Conservation (phyloP, 2,329 filamentous ascomycete species). For the Berkeleyomyces basicola region DNA sequence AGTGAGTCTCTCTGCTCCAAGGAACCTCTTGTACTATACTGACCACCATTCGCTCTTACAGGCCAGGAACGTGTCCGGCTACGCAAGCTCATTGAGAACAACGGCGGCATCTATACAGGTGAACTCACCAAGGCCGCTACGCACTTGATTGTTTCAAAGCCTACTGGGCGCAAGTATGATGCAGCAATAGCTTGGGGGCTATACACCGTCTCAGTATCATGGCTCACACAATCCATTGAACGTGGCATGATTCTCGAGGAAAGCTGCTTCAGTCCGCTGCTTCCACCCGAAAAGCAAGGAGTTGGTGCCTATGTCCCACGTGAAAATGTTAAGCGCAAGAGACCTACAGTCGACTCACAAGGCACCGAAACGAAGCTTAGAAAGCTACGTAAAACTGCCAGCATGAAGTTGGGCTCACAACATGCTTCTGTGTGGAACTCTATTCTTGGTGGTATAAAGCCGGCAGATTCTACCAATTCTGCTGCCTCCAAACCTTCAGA, state of each 20-base stretch:
- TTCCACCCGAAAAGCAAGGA: slow-evolving; percentile 56
- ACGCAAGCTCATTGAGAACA: slow-evolving; percentile 44
- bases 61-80: slow-evolving; percentile 53
- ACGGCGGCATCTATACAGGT: slow-evolving; percentile 73
- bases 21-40: background rate
- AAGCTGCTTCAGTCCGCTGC: slow-evolving; percentile 58
- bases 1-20: slow-evolving; percentile 19
- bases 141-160: slow-evolving; percentile 65
- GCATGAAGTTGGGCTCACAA: slow-evolving; percentile 65
- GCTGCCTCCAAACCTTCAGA: background rate
- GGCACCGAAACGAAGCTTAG: slow-evolving; percentile 43
- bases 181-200: slow-evolving; percentile 75
- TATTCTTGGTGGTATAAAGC: slow-evolving; percentile 42
- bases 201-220: slow-evolving; percentile 63
- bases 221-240: slow-evolving; percentile 68
- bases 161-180: slow-evolving; percentile 77
- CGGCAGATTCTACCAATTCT: background rate
- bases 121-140: slow-evolving; percentile 77
- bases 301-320: slow-evolving; percentile 37
- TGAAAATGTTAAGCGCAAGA: slow-evolving; percentile 4
- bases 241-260: slow-evolving; percentile 88
- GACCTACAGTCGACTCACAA: slow-evolving; percentile 16
- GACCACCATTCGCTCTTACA: slow-evolving; percentile 18
- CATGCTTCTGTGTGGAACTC: slow-evolving; percentile 80
- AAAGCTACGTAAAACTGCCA: slow-evolving; percentile 77